Conservation (phyloP, 2,329 filamentous ascomycete genomes). For the Colletotrichum sp. region DNA sequence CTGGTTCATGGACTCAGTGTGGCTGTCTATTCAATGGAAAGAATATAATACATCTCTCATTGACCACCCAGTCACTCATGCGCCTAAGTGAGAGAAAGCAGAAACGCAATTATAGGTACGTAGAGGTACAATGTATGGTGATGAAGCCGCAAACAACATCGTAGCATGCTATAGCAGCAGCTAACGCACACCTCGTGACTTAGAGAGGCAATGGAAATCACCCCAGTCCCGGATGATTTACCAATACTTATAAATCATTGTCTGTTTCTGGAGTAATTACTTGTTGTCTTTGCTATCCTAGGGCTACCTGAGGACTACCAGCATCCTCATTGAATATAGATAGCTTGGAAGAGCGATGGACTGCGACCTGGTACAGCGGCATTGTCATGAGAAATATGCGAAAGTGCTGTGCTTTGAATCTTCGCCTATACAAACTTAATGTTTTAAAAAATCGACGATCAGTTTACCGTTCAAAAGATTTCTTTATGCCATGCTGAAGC, state of each 20-base stretch:
- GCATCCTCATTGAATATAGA: neutral
- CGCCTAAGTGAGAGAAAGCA: neutral
- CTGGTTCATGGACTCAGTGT: neutral
- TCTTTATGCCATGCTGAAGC: neutral
- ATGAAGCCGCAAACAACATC: neutral
- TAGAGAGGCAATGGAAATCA: neutral
- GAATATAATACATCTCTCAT: neutral
- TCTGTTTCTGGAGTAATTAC: neutral
- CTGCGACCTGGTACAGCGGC: neutral
- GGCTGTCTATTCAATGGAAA: neutral
- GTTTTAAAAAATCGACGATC: neutral
- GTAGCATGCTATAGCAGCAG: neutral
- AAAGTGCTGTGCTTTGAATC: neutral
- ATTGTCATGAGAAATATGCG: neutral
- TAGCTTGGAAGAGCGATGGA: neutral
- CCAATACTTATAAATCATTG: rapidly evolving
- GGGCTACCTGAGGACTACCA: neutral
- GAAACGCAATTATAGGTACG: neutral
- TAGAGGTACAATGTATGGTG: neutral
- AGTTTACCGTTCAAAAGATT: neutral
- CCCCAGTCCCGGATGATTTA: neutral
- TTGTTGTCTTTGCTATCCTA: neutral
- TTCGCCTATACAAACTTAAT: neutral
- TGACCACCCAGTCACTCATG: neutral
- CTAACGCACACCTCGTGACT: too few species aligned